These are phyloP conservation scores for Cladosporium halotolerans DNA, from an alignment of 2,329 filamentous ascomycete species.

Conservation along the genomic window DNA sequence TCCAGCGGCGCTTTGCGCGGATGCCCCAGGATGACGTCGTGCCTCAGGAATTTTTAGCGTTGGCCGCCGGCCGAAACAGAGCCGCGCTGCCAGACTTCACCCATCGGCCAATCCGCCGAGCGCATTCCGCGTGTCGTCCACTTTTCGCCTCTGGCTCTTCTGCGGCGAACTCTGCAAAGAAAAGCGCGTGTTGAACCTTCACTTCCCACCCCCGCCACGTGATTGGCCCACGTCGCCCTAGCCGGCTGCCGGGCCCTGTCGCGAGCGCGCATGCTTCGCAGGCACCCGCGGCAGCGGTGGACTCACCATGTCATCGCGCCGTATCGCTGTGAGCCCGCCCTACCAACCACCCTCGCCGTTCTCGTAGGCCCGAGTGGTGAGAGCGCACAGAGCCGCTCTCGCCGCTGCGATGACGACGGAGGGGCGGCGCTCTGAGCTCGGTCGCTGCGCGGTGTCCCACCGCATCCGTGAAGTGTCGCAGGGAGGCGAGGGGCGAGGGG, in stretches of 20 bases:
- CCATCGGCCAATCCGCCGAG: constrained; percentile 1
- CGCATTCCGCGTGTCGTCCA: constrained; percentile 3
- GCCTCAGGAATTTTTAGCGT: not conserved
- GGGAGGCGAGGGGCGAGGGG: not conserved
- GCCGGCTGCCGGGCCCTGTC: not conserved
- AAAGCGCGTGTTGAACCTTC: constrained; percentile 4
- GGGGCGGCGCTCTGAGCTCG: not conserved
- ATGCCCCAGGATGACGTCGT: constrained; percentile 4
- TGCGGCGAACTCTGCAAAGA: constrained; percentile 12
- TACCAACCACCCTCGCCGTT: constrained; percentile 6
- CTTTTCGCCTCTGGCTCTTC: constrained; percentile 8
- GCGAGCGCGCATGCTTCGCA: not conserved
- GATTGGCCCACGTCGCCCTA: not conserved
- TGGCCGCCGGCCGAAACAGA: constrained; percentile 2
- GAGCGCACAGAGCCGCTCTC: not conserved
- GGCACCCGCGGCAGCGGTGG: constrained; percentile 1
- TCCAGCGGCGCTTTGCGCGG: not conserved
- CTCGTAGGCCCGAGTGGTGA: constrained; percentile 7
- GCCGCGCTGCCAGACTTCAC: not conserved
- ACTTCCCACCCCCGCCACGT: not conserved
- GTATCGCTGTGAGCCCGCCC: not conserved
- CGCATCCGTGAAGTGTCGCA: constrained; percentile 5
- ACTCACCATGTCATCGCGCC: constrained; percentile 10
- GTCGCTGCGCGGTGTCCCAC: constrained; percentile 2
- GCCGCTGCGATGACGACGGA: constrained; percentile 9